Conservation (phyloP, 2,329 filamentous ascomycete species). For the Phymatotrichopsis omnivora region DNA sequence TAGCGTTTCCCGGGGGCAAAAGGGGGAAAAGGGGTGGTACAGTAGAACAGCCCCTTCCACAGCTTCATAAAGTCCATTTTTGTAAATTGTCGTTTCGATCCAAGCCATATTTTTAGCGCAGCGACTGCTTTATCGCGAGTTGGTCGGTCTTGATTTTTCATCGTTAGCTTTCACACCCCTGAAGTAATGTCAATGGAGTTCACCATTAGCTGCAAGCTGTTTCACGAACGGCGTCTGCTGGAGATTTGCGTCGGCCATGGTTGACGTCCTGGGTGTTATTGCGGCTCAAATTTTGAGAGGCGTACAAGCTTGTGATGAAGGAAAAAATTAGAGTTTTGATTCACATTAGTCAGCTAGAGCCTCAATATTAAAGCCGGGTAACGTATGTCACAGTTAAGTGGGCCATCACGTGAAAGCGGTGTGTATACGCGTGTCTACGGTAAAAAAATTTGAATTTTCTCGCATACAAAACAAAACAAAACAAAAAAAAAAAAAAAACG, state of each 20-base stretch:
- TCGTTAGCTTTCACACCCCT: constrained; percentile 20
- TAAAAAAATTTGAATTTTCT: no score
- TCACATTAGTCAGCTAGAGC: no score
- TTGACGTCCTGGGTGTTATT: not conserved
- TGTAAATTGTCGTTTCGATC: constrained; percentile 45
- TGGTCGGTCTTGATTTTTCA: constrained; percentile 53
- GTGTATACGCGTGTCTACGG: no score
- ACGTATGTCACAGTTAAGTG: no score
- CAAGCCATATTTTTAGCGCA: constrained; percentile 67
- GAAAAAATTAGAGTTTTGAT: no score
- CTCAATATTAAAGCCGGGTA: no score
- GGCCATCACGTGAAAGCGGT: no score
- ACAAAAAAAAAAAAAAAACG: no score
- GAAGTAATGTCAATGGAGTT: not conserved
- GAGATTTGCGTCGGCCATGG: constrained; percentile 18
- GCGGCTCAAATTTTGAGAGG: not conserved
- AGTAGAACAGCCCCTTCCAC: constrained; percentile 91
- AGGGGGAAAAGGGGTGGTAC: constrained; percentile 35
- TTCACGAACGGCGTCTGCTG: constrained; percentile 56
- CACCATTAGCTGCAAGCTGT: constrained; percentile 75
- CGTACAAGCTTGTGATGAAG: not conserved
- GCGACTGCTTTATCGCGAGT: constrained; percentile 66
- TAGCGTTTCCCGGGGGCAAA: not conserved
- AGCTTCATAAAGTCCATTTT: constrained; percentile 70
- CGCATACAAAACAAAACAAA: no score